Conservation (phyloP, 805 yeast species). For the Pichia scutulata region DNA sequence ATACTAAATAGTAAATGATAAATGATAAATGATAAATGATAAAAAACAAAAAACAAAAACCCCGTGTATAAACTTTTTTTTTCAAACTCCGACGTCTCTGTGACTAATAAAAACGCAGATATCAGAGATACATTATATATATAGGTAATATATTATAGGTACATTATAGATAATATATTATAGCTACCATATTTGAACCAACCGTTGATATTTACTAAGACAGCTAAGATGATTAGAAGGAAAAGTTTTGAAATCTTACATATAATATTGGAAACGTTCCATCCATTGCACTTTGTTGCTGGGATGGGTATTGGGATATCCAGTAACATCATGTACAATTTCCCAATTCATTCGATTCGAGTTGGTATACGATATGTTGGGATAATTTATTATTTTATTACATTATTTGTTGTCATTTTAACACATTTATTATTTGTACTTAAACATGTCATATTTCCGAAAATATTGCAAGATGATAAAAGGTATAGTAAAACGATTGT, state of each 20-base stretch:
- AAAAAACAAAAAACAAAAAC: too few species aligned
- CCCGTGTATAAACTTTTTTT: too few species aligned
- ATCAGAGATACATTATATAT: too few species aligned
- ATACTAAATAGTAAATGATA: too few species aligned
- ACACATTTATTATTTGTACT: constrained; percentile 36
- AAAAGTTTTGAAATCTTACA: neutral
- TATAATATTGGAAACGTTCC: constrained; percentile 19
- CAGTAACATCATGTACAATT: constrained; percentile 49
- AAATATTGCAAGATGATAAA: constrained; percentile 1
- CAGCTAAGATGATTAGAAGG: neutral
- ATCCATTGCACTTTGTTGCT: constrained; percentile 59
- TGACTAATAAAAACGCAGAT: too few species aligned
- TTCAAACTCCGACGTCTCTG: too few species aligned
- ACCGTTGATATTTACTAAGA: too few species aligned
- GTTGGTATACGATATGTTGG: constrained; percentile 35
- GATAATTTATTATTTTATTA: constrained; percentile 53
- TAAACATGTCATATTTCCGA: constrained; percentile 32
- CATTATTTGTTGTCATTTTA: constrained; percentile 39
- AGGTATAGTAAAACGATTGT: constrained; percentile 14
- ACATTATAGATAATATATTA: too few species aligned
- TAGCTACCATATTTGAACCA: too few species aligned
- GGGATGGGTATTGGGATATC: constrained; percentile 87
- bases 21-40: too few species aligned
- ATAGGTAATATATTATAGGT: too few species aligned
- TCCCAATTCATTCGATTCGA: constrained; percentile 49